phyloP scores from a whole-genome alignment of 768 basidiomycete genomes.

The Trametes maxima region DNA sequence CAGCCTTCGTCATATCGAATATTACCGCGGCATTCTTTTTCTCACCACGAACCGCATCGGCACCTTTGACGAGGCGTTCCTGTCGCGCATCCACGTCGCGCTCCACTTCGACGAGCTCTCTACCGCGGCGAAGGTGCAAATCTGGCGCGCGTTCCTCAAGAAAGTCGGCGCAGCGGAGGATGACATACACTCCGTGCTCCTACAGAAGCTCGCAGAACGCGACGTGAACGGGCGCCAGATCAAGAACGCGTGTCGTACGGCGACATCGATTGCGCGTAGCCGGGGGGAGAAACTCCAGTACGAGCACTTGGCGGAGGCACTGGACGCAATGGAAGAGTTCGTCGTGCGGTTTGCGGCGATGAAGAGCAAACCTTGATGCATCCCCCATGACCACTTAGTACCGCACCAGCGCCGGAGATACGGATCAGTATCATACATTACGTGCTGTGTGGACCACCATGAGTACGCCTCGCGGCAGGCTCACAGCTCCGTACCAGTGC shows the following conservation, averaged over 20 bases:
- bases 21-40: constrained; percentile 22
- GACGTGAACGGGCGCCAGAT: constrained; percentile 66
- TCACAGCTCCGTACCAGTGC: too few species aligned
- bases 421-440: too few species aligned
- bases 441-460: too few species aligned
- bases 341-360: constrained; percentile 22
- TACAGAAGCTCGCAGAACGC: constrained; percentile 47
- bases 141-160: constrained; percentile 32
- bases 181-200: constrained; percentile 38
- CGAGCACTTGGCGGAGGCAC: constrained; percentile 55
- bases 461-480: too few species aligned
- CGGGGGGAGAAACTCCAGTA: constrained; percentile 47
- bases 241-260: constrained; percentile 68
- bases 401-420: too few species aligned
- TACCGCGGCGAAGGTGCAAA: constrained; percentile 22
- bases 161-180: constrained; percentile 23
- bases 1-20: constrained; percentile 27
- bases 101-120: constrained; percentile 34
- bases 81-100: constrained; percentile 63
- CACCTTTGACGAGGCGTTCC: constrained; percentile 69
- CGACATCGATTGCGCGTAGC: constrained; percentile 56
- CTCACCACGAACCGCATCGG: constrained; percentile 45
- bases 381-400: too few species aligned
- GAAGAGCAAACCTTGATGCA: too few species aligned
- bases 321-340: constrained; percentile 61